Evolutionary conservation across 306 rosid genomes (phyloP), one percentile per base, ranked within the genome.

Genomic region (Cucumis melo): DNA sequence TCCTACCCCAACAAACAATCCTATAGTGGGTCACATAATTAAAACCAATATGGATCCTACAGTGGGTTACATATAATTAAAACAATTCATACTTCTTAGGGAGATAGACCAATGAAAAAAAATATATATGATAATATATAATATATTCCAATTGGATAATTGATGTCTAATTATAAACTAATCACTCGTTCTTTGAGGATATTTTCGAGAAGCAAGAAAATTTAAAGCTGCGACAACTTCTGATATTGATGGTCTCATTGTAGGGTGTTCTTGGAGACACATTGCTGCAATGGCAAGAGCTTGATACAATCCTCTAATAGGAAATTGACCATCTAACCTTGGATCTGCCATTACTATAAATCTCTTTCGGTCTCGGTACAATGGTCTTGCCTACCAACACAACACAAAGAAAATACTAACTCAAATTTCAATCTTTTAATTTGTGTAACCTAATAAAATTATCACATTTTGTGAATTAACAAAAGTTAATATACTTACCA

Each of bases 251-350:
- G 80, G 80, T 7, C 80, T 66, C 74, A 62, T 17, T 0, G 20
- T n/a, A 9, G 80, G 74, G 27, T 77, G 80, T 20, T 77, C 80
- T 6, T 77, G 80, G 9, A 77, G 44, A 39, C 80, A 77, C 80
- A 77, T 77, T 2, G 73, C 74, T 17, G 80, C 80, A 1, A 77
- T 63, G 41, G 80, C 80, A 48, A 77, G 80, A 61, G 61, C 60
- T 77, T 77, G 80, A 38, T 77, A 77, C 24, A 77, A 27, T 50
- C 80, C 80, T 63, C 80, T 61, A 12, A 32, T 41, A 0, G 73
- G 74, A 50, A 48, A 77, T 29, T 11, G 62, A 51, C 80, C 61
- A 19, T 77, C 54, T 6, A 77, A 62, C 19, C 54, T 77, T 10
- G 80, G 80, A 10, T 77, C 80, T 0, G 41, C 80, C 80, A 77